Conservation (phyloP, 495 filamentous ascomycete genomes). For the Penicillium mononematosum region DNA sequence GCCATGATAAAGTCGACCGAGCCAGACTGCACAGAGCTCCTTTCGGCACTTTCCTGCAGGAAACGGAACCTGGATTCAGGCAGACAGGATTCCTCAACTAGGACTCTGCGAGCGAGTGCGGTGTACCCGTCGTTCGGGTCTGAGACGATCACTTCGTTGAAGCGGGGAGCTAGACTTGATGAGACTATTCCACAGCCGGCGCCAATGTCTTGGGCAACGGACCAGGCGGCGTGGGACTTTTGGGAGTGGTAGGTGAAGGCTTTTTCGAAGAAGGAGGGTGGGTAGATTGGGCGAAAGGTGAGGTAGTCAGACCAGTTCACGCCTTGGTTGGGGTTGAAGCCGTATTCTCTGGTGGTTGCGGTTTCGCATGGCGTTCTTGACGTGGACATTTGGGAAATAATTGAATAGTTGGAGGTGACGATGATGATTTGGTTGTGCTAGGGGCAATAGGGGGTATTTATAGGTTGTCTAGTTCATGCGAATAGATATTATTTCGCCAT, state of each 20-base stretch:
- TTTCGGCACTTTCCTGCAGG: slow-evolving; percentile 4
- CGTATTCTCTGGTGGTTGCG: not conserved
- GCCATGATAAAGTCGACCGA: slow-evolving; percentile 3
- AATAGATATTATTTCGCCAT: not conserved
- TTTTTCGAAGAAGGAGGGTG: slow-evolving; percentile 6
- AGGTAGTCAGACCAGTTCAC: slow-evolving; percentile 11
- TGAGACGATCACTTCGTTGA: slow-evolving; percentile 7
- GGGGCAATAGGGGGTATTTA: not conserved
- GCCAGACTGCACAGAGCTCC: slow-evolving; percentile 1
- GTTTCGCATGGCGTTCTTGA: not conserved
- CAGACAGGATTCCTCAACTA: not conserved
- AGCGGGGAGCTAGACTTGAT: slow-evolving; percentile 4
- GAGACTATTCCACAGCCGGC: slow-evolving; percentile 8
- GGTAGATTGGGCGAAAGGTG: slow-evolving; percentile 8
- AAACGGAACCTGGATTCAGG: slow-evolving; percentile 1
- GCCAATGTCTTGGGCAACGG: slow-evolving; percentile 5
- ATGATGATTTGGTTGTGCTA: too few species aligned
- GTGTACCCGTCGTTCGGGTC: slow-evolving; percentile 10
- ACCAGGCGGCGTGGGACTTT: not conserved
- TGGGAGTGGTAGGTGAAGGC: slow-evolving; percentile 7
- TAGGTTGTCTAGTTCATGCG: not conserved
- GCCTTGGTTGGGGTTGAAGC: slow-evolving; percentile 7
- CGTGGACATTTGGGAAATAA: not conserved
- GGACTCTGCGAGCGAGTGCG: slow-evolving; percentile 3
- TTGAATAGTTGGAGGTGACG: not conserved